Percentiles rank a stretch among this genome's conserved stretches.
These are phyloP conservation scores for Cercospora nicotianae DNA, from an alignment of 2,329 filamentous ascomycete species.

Conservation along the genomic window DNA sequence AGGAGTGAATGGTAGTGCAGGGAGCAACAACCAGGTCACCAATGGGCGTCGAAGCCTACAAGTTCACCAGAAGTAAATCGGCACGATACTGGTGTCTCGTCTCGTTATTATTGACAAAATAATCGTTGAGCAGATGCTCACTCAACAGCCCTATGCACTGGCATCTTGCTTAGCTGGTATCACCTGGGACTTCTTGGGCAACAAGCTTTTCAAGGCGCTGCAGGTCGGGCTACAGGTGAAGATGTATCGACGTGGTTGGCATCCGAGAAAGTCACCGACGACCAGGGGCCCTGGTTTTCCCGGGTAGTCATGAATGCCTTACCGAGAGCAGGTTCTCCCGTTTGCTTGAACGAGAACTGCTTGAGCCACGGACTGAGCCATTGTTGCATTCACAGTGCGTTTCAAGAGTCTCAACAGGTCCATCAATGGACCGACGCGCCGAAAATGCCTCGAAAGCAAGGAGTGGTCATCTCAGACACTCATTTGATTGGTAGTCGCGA, in stretches of 20 bases:
- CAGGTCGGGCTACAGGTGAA: background rate
- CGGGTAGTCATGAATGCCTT: background rate
- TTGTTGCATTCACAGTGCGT: background rate
- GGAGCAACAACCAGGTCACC: background rate
- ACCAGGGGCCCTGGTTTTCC: background rate
- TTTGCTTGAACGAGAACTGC: background rate
- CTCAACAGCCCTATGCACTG: background rate
- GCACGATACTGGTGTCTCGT: background rate
- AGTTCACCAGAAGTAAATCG: background rate
- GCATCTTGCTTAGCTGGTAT: background rate
- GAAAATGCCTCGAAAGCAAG: background rate
- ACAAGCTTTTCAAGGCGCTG: background rate
- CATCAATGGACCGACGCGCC: background rate
- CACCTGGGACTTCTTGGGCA: background rate
- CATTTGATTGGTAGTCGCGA: background rate
- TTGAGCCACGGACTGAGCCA: background rate
- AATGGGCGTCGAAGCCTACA: background rate
- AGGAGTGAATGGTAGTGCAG: background rate
- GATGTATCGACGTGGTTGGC: background rate
- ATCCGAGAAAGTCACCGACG: background rate
- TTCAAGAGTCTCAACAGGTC: background rate
- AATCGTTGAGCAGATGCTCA: background rate
- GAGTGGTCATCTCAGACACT: background rate
- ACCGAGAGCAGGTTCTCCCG: background rate
- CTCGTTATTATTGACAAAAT: background rate